Base-by-base conservation (phyloP, 768 basidiomycete genomes). In the Trametes gibbosa region DNA sequence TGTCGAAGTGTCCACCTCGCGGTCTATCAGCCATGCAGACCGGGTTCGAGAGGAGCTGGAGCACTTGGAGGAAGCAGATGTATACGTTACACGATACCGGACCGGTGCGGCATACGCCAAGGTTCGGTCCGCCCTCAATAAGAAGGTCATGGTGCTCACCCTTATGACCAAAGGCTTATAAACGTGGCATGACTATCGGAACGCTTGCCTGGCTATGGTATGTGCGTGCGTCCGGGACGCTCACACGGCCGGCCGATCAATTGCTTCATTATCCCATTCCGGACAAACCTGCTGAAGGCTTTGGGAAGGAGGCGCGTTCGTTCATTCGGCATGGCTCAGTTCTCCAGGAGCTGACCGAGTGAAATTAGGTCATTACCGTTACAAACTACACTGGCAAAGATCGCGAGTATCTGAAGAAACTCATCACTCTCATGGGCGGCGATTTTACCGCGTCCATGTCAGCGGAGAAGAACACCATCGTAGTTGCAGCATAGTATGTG, bases 321-420 rank as follows among this genome's bases (percentile, higher is more conserved):
- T 16, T 14, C 27, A 24, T 43, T 19, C 17, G 17, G 16, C 17
- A 21, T 14, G 3, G 4, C 37, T 8, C 17, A 27, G 1, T 2
- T 17, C 7, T 6, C 2, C 32, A 16, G 12, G 27, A 3, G 41
- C 43, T 64, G n/a, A 62, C 40, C 4, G 5, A 0, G 8, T 14
- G 16, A 9, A 5, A 16, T 17, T 60, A 93, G 90, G 79, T 83
- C 63, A 85, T 96, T 54, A 90, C 93, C 0, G 78, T 96, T 1
- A 93, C 93, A 0, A 95, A 95, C 68, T 96, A 95, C 69, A 89
- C 90, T 0, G 94, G 95, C 2, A 84, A 87, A 37, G 81, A 90
- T 6, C 81, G 94, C 2, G 94, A 96, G 52, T 95, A 95, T 67
- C 79, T 98, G 50, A 93, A 93, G 75, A 86, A 84, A 61, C 75